These are phyloP conservation scores for Cucurbitaria berberidis DNA, from an alignment of 2,329 filamentous ascomycete species.

Conservation along the genomic window DNA sequence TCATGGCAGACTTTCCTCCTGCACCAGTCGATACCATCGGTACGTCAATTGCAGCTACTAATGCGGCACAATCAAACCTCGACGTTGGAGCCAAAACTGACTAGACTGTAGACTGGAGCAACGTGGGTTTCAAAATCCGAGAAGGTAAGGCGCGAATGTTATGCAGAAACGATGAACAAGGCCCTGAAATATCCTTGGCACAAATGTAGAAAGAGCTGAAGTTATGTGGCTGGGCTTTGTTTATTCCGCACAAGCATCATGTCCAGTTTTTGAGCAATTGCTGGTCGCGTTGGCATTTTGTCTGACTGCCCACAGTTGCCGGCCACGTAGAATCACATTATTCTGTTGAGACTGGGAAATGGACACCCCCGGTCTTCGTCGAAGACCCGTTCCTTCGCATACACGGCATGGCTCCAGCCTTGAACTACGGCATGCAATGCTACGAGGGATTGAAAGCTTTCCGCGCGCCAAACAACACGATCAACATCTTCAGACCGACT, in stretches of 20 bases:
- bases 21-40: constrained; percentile 78
- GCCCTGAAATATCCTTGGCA: background rate
- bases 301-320: constrained; percentile 67
- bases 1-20: constrained; percentile 63
- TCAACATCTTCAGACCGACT: constrained; percentile 86
- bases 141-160: constrained; percentile 67
- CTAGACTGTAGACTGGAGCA: constrained; percentile 74
- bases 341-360: constrained; percentile 74
- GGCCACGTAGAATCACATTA: constrained; percentile 92
- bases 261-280: background rate
- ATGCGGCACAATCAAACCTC: background rate
- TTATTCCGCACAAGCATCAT: background rate
- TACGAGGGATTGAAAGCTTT: constrained; percentile 99
- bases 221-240: background rate
- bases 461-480: constrained; percentile 73
- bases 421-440: constrained; percentile 96
- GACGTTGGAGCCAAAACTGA: constrained; percentile 13
- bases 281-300: background rate
- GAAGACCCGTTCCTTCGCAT: constrained; percentile 83
- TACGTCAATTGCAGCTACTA: constrained; percentile 39
- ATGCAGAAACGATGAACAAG: background rate
- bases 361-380: constrained; percentile 80
- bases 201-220: background rate
- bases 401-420: constrained; percentile 91
- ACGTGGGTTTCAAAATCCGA: constrained; percentile 90